Conservation (phyloP, 495 filamentous ascomycete species). For the Podospora pseudocomata region DNA sequence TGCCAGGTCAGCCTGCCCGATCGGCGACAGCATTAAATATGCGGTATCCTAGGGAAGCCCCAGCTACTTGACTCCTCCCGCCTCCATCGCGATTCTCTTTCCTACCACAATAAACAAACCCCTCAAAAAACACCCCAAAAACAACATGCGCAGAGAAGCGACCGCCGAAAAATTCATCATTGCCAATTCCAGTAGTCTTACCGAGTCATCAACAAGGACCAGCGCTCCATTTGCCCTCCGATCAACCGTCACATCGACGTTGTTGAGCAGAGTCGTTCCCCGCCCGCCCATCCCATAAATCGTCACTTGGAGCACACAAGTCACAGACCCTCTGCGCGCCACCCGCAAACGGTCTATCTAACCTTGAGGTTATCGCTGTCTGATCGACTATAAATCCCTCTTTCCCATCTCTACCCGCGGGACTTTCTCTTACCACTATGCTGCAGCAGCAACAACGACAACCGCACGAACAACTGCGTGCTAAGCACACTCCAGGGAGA, state of each 20-base stretch:
- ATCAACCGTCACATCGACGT: constrained; percentile 11
- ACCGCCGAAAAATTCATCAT: constrained; percentile 24
- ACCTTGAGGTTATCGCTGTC: not conserved
- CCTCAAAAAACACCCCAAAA: constrained; percentile 12
- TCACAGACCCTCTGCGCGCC: not conserved
- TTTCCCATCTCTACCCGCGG: not conserved
- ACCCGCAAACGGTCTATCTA: not conserved
- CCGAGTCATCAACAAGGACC: constrained; percentile 12
- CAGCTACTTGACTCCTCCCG: constrained; percentile 11
- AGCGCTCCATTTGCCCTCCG: not conserved
- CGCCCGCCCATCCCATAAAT: constrained; percentile 11
- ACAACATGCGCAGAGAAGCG: constrained; percentile 30
- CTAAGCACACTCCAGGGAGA: constrained; percentile 39
- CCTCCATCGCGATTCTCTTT: constrained; percentile 25
- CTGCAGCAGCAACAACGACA: constrained; percentile 4
- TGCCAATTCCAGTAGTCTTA: constrained; percentile 28
- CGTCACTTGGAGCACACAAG: not conserved
- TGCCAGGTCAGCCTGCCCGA: not conserved
- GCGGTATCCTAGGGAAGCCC: not conserved
- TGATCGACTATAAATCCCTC: not conserved
- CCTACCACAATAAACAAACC: constrained; percentile 16
- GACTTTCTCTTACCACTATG: constrained; percentile 14
- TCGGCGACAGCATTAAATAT: not conserved
- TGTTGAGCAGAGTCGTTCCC: constrained; percentile 5
- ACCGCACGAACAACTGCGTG: constrained; percentile 21